These are phyloP conservation scores for Posidonia oceanica DNA, from an alignment of 116 monocot genomes.

Conservation along the genomic window DNA sequence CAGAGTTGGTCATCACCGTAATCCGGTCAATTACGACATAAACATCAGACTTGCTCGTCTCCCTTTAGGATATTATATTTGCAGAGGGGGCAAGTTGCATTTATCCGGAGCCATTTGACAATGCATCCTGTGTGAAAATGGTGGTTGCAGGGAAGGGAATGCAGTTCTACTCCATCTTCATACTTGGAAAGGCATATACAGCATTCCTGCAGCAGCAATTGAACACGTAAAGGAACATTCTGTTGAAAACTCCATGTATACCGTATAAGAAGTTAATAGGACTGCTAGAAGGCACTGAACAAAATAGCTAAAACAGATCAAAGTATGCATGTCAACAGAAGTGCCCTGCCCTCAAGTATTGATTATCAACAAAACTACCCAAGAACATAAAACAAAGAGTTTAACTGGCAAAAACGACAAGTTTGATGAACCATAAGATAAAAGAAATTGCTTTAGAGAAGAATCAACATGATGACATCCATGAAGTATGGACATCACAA, in stretches of 20 bases:
- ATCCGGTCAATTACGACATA: not conserved
- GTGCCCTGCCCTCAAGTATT: too few species aligned
- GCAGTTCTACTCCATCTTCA: slow-evolving; percentile 32
- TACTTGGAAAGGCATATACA: slow-evolving; percentile 39
- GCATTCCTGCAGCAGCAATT: slow-evolving; percentile 22
- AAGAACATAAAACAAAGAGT: not conserved
- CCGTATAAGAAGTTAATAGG: too few species aligned
- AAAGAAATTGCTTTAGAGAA: too few species aligned
- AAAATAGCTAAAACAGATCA: too few species aligned
- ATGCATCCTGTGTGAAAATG: slow-evolving; percentile 35
- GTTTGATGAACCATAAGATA: too few species aligned
- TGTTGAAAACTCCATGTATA: too few species aligned
- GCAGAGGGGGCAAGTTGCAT: slow-evolving; percentile 35
- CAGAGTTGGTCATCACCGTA: not conserved
- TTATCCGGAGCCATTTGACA: slow-evolving; percentile 35
- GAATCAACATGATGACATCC: too few species aligned
- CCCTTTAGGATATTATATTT: slow-evolving; percentile 25
- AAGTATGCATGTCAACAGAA: not conserved
- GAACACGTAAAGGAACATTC: not conserved
- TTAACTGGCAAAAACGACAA: too few species aligned
- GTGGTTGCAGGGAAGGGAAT: slow-evolving; percentile 32
- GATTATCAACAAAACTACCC: not conserved
- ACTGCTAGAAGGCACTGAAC: too few species aligned
- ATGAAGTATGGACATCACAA: too few species aligned
- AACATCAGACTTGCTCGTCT: slow-evolving; percentile 20